Evolutionary conservation across 352 stramenopile species (phyloP).

Genomic region (Elongisporangium undulatum): DNA sequence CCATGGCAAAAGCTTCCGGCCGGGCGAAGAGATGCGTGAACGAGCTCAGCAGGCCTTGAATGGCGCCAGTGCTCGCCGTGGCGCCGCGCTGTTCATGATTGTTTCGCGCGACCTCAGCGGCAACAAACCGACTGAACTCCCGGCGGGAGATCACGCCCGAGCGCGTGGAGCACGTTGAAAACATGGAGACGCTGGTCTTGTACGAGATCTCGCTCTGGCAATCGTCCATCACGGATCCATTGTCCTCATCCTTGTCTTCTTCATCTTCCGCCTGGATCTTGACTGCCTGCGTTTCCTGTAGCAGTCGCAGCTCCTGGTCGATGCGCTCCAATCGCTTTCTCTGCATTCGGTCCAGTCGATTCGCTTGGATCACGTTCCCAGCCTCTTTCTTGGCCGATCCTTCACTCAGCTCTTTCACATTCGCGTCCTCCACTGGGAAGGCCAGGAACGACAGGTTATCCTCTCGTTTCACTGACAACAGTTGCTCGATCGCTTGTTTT

Average conservation of each 20-base stretch:
- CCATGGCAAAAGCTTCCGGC: constrained; percentile 4
- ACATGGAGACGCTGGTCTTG: constrained; percentile 24
- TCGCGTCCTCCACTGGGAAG: neutral
- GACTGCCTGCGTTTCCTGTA: constrained; percentile 36
- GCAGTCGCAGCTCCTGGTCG: constrained; percentile 51
- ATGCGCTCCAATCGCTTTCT: constrained; percentile 44
- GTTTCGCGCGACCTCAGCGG: neutral
- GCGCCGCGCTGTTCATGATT: neutral
- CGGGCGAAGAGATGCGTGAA: constrained; percentile 17
- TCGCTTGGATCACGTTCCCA: constrained; percentile 39
- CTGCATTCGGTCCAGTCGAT: constrained; percentile 32
- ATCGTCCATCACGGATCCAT: constrained; percentile 10
- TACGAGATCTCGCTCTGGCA: constrained; percentile 46
- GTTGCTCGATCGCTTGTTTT: constrained; percentile 40
- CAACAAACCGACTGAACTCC: constrained; percentile 48
- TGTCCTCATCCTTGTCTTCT: constrained; percentile 10
- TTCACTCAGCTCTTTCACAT: constrained; percentile 7
- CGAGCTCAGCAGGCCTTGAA: constrained; percentile 32
- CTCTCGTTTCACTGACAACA: constrained; percentile 30
- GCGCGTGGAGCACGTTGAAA: constrained; percentile 43
- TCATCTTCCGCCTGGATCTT: constrained; percentile 27
- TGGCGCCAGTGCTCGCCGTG: constrained; percentile 42
- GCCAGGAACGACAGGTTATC: constrained; percentile 26
- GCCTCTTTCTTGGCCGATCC: neutral
- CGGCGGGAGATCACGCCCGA: constrained; percentile 53